phyloP scores from a whole-genome alignment of 805 yeast genomes.

The Starmera amethionina region DNA sequence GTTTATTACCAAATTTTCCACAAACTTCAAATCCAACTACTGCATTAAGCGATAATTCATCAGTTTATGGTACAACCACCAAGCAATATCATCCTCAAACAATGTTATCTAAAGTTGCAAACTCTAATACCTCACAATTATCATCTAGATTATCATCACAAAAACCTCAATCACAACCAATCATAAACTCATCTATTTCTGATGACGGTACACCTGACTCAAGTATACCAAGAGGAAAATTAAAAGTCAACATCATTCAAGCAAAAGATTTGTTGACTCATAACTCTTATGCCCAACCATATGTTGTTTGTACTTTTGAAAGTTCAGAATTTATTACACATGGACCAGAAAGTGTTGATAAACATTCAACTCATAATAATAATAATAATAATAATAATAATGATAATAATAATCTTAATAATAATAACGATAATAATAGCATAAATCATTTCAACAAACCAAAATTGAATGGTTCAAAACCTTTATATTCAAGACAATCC shows the following conservation, averaged over 20 bases:
- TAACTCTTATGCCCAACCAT: conserved; percentile 55
- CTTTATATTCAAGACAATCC: conserved; percentile 34
- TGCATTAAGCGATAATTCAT: conserved; percentile 50
- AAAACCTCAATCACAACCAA: conserved; percentile 2
- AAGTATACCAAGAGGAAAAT: conserved; percentile 64
- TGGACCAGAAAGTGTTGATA: conserved; percentile 45
- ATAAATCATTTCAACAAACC: conserved; percentile 3
- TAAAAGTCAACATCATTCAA: conserved; percentile 71
- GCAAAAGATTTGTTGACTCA: conserved; percentile 60
- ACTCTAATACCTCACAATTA: conserved; percentile 10
- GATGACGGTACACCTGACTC: conserved; percentile 16
- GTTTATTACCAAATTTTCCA: conserved; percentile 28
- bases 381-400: conserved; percentile 1
- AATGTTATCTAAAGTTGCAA: conserved; percentile 24
- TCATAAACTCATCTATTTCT: conserved; percentile 1
- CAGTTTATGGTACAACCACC: conserved; percentile 62
- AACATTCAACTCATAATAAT: conserved; percentile 20
- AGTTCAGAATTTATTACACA: conserved; percentile 83
- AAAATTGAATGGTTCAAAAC: conserved; percentile 19
- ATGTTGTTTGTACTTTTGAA: conserved; percentile 87
- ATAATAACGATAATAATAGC: conserved; percentile 4
- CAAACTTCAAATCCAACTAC: conserved; percentile 56
- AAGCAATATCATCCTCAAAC: conserved; percentile 25
- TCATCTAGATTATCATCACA: conserved; percentile 4
- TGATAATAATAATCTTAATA: neutral